Evolutionary conservation across 164 flowering plant genomes (phyloP), one percentile per base, ranked within the genome.

Genomic region (Tetrastigma voinierianum): DNA sequence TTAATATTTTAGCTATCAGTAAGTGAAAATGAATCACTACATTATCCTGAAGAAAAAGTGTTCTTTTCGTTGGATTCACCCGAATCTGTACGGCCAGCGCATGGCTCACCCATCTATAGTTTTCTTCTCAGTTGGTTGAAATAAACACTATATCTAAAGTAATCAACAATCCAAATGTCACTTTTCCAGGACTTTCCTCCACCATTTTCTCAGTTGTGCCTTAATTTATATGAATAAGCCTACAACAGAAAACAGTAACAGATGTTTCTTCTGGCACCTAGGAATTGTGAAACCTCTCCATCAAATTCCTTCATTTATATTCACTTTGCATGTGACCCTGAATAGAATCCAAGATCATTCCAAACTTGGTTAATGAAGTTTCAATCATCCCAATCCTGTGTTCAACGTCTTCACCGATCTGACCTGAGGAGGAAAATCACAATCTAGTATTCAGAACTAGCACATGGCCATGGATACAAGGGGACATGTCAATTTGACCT

Each of bases 271-370:
- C 24, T 14, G 15, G 11, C 17, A 12, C n/a, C n/a, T n/a, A n/a
- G n/a, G n/a, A n/a, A n/a, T n/a, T n/a, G n/a, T n/a, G n/a, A n/a
- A n/a, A n/a, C n/a, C n/a, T n/a, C n/a, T n/a, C n/a, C n/a, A n/a
- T n/a, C n/a, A n/a, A n/a, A n/a, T 72, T 92, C 96, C 75, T 90
- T 91, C 51, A 85, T 83, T 72, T 90, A 86, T 76, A 71, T 87
- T 90, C 51, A 80, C 86, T 87, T 95, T 95, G 98, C 86, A 95
- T 86, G 62, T 92, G 97, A 52, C 87, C 76, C 78, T 92, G 98
- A 69, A 95, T 77, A 74, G 98, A 92, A 67, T 93, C 95, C 72
- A 95, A 72, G 62, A 89, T 79, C 84, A 87, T 80, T 64, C 89
- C 96, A 70, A 81, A 71, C 76, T 87, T 83, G 70, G 68, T 89